A percentile compares a stretch with the other conserved stretches of the same genome.
These are phyloP conservation scores for peach (Prunus persica) DNA, from an alignment of 306 rosid species.

Conservation along the genomic window DNA sequence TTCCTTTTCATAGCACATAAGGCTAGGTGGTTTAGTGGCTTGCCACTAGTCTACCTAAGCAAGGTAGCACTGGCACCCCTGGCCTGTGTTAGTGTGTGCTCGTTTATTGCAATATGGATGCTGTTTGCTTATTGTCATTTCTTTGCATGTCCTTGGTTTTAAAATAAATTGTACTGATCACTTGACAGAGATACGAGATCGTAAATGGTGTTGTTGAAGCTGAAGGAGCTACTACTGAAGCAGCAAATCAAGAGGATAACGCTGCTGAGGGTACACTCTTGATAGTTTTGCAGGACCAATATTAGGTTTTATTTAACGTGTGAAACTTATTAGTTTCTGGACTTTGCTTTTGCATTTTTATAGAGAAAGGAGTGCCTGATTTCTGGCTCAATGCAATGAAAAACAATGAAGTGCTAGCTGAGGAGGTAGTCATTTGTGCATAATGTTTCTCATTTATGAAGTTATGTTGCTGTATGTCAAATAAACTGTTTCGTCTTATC, in stretches of 20 bases:
- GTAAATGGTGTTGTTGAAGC: constrained; percentile 71
- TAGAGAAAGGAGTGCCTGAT: constrained; percentile 83
- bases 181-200: constrained; percentile 66
- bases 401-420: constrained; percentile 80
- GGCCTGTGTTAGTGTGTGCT: neutral
- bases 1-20: neutral
- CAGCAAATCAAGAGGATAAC: constrained; percentile 40
- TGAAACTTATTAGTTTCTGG: neutral
- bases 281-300: neutral
- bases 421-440: constrained; percentile 56
- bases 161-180: neutral
- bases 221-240: constrained; percentile 52
- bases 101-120: neutral
- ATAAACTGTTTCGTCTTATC: neutral
- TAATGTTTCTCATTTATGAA: neutral
- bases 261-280: constrained; percentile 42
- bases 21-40: neutral
- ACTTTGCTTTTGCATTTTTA: constrained; percentile 18
- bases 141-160: neutral
- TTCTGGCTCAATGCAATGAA: constrained; percentile 94
- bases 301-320: neutral
- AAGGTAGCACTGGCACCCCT: neutral
- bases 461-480: neutral
- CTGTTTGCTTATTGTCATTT: neutral
- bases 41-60: neutral